phyloP scores from a whole-genome alignment of 441 rosid genomes.

The Erysimum cheiri region DNA sequence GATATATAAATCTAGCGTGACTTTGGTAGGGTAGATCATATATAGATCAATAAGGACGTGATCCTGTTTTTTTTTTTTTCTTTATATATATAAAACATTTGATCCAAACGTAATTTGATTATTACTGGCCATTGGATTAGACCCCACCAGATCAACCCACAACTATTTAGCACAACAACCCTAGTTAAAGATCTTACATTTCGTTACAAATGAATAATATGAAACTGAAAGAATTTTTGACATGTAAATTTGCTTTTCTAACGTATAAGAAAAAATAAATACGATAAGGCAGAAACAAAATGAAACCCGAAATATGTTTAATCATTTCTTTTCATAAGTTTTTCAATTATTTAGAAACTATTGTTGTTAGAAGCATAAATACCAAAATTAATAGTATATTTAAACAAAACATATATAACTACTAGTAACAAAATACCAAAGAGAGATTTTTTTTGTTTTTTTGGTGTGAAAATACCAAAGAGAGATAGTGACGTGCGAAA shows the following conservation, averaged over 20 bases:
- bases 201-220: too few relatives aligned
- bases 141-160: conserved; percentile 1
- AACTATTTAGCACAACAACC: background rate
- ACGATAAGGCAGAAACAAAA: background rate
- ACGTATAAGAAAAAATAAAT: background rate
- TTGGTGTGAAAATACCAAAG: background rate
- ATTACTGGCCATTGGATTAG: conserved; percentile 1
- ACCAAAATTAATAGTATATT: background rate
- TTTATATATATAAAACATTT: background rate
- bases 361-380: background rate
- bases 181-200: too few relatives aligned
- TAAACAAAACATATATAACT: too few relatives aligned
- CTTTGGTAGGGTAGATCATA: conserved; percentile 10
- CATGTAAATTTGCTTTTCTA: background rate
- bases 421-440: background rate
- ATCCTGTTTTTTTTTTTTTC: background rate
- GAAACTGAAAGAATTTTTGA: too few relatives aligned
- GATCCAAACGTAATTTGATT: background rate
- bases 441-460: too few relatives aligned
- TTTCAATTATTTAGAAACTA: background rate
- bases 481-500: conserved; percentile 13
- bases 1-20: background rate
- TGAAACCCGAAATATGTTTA: background rate
- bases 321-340: background rate
- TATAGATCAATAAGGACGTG: background rate